Percentiles rank a stretch among this genome's conserved stretches.
Conservation (phyloP, 2,329 filamentous ascomycete species). For the Sporothrix dimorphospora region DNA sequence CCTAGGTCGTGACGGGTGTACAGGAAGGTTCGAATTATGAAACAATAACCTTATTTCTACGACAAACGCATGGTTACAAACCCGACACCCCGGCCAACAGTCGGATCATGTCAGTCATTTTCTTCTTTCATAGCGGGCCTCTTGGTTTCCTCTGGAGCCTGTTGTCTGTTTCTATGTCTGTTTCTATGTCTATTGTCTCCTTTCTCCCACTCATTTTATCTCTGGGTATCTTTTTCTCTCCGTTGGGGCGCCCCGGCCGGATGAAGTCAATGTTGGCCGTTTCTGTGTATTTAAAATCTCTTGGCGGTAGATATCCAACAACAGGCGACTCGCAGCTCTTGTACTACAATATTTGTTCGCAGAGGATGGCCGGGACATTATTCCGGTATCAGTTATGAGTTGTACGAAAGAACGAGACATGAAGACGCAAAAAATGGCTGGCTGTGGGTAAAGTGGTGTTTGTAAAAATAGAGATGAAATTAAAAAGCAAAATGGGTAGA, state of each 20-base stretch:
- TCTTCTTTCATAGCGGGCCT: no score
- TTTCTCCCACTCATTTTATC: background rate
- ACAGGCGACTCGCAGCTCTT: background rate
- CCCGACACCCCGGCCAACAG: no score
- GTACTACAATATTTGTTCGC: background rate
- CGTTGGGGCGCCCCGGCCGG: slow-evolving; percentile 19
- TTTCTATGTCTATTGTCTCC: no score
- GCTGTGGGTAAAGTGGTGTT: background rate
- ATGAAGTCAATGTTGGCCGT: background rate
- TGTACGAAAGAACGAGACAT: background rate
- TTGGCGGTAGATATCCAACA: background rate
- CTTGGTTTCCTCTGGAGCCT: no score
- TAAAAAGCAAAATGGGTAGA: background rate
- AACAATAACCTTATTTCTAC: no score
- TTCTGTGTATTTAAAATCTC: background rate
- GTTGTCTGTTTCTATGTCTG: no score
- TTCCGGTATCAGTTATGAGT: background rate
- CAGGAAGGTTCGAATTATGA: no score
- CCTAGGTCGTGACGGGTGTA: no score
- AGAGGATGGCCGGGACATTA: background rate
- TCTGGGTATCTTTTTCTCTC: background rate
- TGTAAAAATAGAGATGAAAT: slow-evolving; percentile 1
- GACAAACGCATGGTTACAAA: no score
- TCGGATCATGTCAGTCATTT: no score
- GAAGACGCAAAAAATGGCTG: background rate